Conservation (phyloP, 192 early-diverging fungal genomes). For the Coemansia sp. region DNA sequence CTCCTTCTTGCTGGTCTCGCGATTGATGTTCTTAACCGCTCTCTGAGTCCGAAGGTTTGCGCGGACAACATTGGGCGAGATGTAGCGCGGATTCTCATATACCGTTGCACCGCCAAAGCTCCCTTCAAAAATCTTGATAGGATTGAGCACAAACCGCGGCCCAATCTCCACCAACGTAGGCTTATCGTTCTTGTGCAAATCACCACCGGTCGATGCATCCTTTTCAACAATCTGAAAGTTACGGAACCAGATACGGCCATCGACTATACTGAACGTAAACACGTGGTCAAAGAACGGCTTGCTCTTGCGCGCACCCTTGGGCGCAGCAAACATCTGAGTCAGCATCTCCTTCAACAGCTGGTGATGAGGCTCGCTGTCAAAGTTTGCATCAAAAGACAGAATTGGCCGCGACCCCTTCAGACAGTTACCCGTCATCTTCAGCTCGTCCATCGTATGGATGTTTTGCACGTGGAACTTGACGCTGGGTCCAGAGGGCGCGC, state of each 20-base stretch:
- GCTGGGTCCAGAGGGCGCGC: conserved; percentile 92
- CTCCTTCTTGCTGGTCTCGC: conserved; percentile 16
- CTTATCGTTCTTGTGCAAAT: conserved; percentile 59
- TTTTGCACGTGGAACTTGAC: conserved; percentile 95
- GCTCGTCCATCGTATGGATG: conserved; percentile 99
- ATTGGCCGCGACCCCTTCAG: conserved; percentile 94
- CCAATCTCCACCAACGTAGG: conserved; percentile 92
- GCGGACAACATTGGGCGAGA: conserved; percentile 63
- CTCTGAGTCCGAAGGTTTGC: conserved; percentile 26
- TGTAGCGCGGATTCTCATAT: conserved; percentile 86
- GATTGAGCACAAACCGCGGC: conserved; percentile 90
- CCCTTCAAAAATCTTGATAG: conserved; percentile 93
- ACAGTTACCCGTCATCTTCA: conserved; percentile 98
- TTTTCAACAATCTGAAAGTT: conserved; percentile 92
- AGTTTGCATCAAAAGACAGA: conserved; percentile 90
- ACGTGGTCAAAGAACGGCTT: conserved; percentile 99
- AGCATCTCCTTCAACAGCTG: conserved; percentile 92
- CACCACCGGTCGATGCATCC: conserved; percentile 55
- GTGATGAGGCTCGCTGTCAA: conserved; percentile 83
- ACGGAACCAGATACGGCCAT: conserved; percentile 91
- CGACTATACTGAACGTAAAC: conserved; percentile 80
- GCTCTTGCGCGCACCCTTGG: conserved; percentile 79
- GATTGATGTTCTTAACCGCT: conserved; percentile 33
- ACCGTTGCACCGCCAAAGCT: conserved; percentile 90
- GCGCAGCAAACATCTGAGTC: conserved; percentile 86